A percentile compares a stretch with the other conserved stretches of the same genome.
Conservation (phyloP, 257 asterid genomes). For the Pogostemon cablin region DNA sequence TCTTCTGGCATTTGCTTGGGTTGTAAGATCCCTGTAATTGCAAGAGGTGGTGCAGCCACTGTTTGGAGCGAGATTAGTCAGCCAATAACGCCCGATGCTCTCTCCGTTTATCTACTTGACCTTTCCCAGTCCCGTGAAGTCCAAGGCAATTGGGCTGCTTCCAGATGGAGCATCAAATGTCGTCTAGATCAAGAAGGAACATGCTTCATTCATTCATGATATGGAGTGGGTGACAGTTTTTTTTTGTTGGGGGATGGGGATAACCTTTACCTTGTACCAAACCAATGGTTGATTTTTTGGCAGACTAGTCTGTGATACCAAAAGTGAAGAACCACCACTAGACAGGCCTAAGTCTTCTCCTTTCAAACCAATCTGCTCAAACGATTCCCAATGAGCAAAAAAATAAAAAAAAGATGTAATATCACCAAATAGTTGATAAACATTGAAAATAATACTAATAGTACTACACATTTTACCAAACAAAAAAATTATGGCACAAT, state of each 20-base stretch:
- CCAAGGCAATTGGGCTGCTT: constrained; percentile 69
- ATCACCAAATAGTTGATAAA: neutral
- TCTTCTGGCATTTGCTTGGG: constrained; percentile 62
- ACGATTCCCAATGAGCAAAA: constrained; percentile 15
- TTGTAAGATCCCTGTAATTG: constrained; percentile 63
- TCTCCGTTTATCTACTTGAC: constrained; percentile 91
- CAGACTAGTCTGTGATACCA: constrained; percentile 60
- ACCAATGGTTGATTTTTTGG: constrained; percentile 79
- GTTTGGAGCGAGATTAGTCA: constrained; percentile 49
- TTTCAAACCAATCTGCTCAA: constrained; percentile 75
- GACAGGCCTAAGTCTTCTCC: constrained; percentile 73
- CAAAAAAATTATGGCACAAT: neutral
- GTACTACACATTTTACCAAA: neutral
- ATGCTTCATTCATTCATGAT: neutral
- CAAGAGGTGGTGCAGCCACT: constrained; percentile 64
- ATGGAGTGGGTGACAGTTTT: neutral
- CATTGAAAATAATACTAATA: neutral
- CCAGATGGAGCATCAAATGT: constrained; percentile 71
- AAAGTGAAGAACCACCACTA: constrained; percentile 65
- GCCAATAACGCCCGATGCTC: constrained; percentile 97
- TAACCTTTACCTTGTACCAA: constrained; percentile 81
- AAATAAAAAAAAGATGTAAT: neutral
- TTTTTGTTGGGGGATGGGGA: neutral
- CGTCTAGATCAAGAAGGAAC: constrained; percentile 46
- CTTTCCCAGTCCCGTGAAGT: constrained; percentile 86